A percentile compares a stretch with the other conserved stretches of the same genome.
Evolutionary conservation across 2,329 filamentous ascomycete species (phyloP).

Genomic region (Beauveria rudraprayagi): DNA sequence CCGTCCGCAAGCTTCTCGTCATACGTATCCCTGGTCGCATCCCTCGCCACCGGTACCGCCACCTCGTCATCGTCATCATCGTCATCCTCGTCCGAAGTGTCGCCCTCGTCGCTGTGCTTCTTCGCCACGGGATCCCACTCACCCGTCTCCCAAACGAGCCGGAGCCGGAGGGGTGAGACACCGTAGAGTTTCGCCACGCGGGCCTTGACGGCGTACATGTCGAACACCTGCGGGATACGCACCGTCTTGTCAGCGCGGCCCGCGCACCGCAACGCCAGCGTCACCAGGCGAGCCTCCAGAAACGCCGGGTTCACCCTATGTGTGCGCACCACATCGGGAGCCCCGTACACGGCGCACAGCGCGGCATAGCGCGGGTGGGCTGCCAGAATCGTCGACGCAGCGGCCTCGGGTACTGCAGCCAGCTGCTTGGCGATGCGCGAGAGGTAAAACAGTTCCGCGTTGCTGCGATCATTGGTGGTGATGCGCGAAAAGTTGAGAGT

Average conservation of each 20-base stretch:
- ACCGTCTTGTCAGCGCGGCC: constrained; percentile 23
- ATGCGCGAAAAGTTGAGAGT: constrained; percentile 69
- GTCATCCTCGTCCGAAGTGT: constrained; percentile 41
- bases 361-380: constrained; percentile 64
- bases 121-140: constrained; percentile 75
- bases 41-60: not conserved
- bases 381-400: constrained; percentile 46
- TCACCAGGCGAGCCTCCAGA: constrained; percentile 69
- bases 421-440: constrained; percentile 74
- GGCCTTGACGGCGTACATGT: constrained; percentile 75
- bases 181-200: constrained; percentile 65
- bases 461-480: constrained; percentile 64
- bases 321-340: constrained; percentile 54
- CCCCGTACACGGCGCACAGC: constrained; percentile 69
- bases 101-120: constrained; percentile 47
- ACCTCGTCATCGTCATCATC: not conserved
- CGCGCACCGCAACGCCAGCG: constrained; percentile 43
- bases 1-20: constrained; percentile 22
- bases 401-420: constrained; percentile 44
- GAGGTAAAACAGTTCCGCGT: constrained; percentile 91
- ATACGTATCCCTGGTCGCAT: constrained; percentile 12
- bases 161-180: constrained; percentile 54
- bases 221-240: constrained; percentile 65
- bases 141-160: constrained; percentile 78
- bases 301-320: constrained; percentile 64